Evolutionary conservation across 2,329 filamentous ascomycete species (phyloP).

Genomic region (Nigrospora sphaerica): DNA sequence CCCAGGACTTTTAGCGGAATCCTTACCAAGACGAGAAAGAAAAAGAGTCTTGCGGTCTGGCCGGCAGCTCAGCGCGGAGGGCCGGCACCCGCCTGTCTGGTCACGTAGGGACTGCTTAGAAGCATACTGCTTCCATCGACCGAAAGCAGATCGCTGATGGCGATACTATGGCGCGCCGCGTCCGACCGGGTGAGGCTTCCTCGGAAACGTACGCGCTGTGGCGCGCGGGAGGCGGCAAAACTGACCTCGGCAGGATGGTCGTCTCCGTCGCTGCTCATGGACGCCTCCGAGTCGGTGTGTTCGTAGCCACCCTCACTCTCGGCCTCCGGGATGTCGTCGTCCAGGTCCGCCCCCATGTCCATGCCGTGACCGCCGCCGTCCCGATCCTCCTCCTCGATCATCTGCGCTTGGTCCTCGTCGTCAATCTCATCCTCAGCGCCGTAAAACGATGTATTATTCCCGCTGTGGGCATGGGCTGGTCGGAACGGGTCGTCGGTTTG

Average conservation of each 20-base stretch:
- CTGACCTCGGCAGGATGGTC: constrained; percentile 28
- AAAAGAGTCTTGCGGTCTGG: too few relatives aligned
- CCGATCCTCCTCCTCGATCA: constrained; percentile 59
- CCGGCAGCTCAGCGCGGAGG: not conserved
- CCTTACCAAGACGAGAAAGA: not conserved
- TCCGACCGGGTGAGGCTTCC: constrained; percentile 31
- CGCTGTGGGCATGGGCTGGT: constrained; percentile 46
- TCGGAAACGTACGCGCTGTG: constrained; percentile 25
- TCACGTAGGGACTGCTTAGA: constrained; percentile 45
- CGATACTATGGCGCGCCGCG: constrained; percentile 43
- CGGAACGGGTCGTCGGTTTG: constrained; percentile 56
- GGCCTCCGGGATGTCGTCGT: constrained; percentile 63
- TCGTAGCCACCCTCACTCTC: constrained; percentile 59
- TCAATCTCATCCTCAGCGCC: constrained; percentile 46
- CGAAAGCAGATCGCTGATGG: constrained; percentile 48
- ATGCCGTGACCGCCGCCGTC: constrained; percentile 26
- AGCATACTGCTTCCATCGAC: constrained; percentile 51
- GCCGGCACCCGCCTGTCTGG: constrained; percentile 19
- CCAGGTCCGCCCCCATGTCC: constrained; percentile 62
- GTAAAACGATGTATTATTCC: constrained; percentile 41
- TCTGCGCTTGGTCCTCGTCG: constrained; percentile 48
- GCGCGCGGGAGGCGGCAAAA: constrained; percentile 24
- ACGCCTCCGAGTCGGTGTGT: constrained; percentile 69
- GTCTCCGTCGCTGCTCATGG: constrained; percentile 43
- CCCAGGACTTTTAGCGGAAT: not conserved